Percentiles rank a stretch among this genome's conserved stretches.
Evolutionary conservation across 2,329 filamentous ascomycete genomes (phyloP).

Genomic region (Alternaria infectoria): DNA sequence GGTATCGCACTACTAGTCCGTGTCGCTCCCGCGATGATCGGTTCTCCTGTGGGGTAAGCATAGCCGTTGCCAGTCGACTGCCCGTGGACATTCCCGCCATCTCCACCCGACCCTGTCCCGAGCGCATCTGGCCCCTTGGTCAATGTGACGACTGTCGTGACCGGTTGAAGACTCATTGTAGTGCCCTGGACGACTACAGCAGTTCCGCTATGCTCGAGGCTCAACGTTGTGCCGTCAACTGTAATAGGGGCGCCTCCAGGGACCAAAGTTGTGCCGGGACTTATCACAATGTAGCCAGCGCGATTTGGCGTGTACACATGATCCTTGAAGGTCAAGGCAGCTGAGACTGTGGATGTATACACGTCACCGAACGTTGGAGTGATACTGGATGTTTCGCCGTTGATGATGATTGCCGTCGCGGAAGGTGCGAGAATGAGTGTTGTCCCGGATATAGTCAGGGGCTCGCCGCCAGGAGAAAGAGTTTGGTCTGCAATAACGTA

Average conservation of each 20-base stretch:
- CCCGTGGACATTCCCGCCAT: constrained; percentile 3
- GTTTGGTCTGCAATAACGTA: constrained; percentile 42
- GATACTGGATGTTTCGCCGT: constrained; percentile 35
- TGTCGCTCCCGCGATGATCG: constrained; percentile 4
- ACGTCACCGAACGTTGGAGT: constrained; percentile 22
- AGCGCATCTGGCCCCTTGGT: constrained; percentile 4
- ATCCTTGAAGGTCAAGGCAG: constrained; percentile 45
- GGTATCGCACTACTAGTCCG: background rate
- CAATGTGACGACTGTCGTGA: constrained; percentile 30
- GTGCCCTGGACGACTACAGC: constrained; percentile 34
- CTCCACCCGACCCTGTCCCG: background rate
- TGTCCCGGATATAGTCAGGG: constrained; percentile 46
- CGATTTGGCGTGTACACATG: constrained; percentile 51
- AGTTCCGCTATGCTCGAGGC: constrained; percentile 37
- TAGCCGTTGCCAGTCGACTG: background rate
- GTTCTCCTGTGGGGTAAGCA: constrained; percentile 12
- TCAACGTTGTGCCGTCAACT: constrained; percentile 41
- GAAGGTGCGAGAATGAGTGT: constrained; percentile 43
- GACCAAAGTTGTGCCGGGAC: constrained; percentile 43
- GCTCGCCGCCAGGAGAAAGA: constrained; percentile 41
- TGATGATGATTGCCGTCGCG: constrained; percentile 46
- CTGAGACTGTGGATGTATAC: constrained; percentile 29
- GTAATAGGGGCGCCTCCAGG: constrained; percentile 47
- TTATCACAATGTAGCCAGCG: constrained; percentile 52
- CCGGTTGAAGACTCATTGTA: constrained; percentile 27